A percentile compares a stretch with the other conserved stretches of the same genome.
Evolutionary conservation across 2,329 filamentous ascomycete species (phyloP).

Genomic region (Scorias spongiosa): DNA sequence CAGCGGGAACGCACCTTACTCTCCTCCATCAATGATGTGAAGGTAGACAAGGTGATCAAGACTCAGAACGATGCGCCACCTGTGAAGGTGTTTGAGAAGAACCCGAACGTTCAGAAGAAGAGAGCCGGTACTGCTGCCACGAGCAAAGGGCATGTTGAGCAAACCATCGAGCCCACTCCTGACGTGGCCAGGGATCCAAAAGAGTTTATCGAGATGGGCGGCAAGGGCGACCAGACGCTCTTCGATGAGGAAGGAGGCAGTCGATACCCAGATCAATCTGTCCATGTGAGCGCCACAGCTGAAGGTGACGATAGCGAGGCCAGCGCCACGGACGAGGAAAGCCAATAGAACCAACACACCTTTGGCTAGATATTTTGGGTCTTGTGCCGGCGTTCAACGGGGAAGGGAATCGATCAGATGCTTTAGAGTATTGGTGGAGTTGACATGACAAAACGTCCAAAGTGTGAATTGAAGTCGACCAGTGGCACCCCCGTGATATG

Average conservation of each 20-base stretch:
- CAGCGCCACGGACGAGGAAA: background rate
- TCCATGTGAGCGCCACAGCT: too few species aligned
- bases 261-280: constrained; percentile 13
- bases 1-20: constrained; percentile 74
- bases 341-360: background rate
- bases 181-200: constrained; percentile 49
- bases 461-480: too few species aligned
- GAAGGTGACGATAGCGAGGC: too few species aligned
- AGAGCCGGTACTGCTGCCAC: constrained; percentile 26
- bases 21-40: constrained; percentile 63
- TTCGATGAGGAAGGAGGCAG: constrained; percentile 45
- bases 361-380: too few species aligned
- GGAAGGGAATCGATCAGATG: too few species aligned
- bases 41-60: constrained; percentile 43
- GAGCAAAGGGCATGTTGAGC: constrained; percentile 18
- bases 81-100: constrained; percentile 64
- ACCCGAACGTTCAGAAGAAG: constrained; percentile 33
- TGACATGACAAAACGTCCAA: too few species aligned
- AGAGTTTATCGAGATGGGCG: constrained; percentile 75
- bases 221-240: constrained; percentile 67
- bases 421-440: too few species aligned
- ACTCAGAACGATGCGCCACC: constrained; percentile 40
- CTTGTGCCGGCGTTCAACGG: too few species aligned
- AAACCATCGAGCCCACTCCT: constrained; percentile 48
- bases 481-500: too few species aligned